Evolutionary conservation across 495 filamentous ascomycete species (phyloP), one percentile per base, ranked within the genome.

Genomic region (Trichoderma parareesei): DNA sequence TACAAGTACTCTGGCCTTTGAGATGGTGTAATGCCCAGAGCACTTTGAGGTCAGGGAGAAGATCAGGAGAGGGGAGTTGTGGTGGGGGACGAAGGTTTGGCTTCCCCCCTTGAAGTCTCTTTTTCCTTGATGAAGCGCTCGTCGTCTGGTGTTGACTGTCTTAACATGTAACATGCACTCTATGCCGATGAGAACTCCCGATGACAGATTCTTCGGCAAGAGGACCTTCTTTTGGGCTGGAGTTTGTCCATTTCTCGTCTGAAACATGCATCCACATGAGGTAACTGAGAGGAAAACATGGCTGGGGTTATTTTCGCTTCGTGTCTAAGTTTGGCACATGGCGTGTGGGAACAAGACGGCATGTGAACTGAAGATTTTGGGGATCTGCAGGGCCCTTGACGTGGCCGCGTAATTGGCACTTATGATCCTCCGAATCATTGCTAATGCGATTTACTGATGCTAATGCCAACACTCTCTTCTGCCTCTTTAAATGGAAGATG

Each of bases 11-110:
- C 4, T 13, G n/a, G 5, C 3, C 18, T 10, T 33, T 27, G 53
- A 57, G 53, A 35, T 57, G 53, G 53, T 57, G 53, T 57, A 27
- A 20, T 16, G 53, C 37, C 35, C 13, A 57, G 53, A 38, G 53
- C 27, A 37, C 20, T 10, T 27, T 37, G 27, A 57, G 11, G 40
- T 41, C 40, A 10, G 20, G 2, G 11, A 35, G 53, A 33, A 57
- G 35, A 9, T 5, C 9, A 27, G 49, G 27, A 20, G 20, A n/a
- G 53, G 9, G 53, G 11, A 7, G 40, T 0, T 41, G 40, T 7
- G 6, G 40, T 48, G n/a, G 16, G 5, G n/a, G 44, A 14, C 10
- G 44, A 14, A 14, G 44, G 5, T 18, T 48, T 18, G n/a, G n/a
- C 10, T 5, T 48, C 11, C 3, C 40, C 11, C 40, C 40, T 7